Conservation (phyloP, 2,329 filamentous ascomycete species). For the Hypoxylon sp. region DNA sequence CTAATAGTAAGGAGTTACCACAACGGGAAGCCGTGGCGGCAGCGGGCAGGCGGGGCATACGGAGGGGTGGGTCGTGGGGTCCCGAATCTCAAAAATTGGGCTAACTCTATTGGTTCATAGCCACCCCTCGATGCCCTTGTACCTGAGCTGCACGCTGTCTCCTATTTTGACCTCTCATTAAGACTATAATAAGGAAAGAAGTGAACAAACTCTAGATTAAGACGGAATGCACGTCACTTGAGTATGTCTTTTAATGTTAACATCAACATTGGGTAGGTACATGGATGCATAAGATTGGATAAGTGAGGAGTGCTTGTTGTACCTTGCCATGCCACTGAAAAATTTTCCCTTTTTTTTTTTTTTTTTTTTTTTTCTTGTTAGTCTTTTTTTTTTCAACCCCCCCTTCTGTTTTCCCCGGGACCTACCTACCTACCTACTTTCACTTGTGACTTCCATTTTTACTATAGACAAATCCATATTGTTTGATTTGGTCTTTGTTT, state of each 20-base stretch:
- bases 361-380: slow-evolving; percentile 17
- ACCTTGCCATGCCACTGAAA: neutral
- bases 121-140: slow-evolving; percentile 11
- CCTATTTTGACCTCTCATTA: slow-evolving; percentile 14
- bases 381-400: slow-evolving; percentile 12
- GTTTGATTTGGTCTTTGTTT: neutral
- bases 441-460: too few species aligned
- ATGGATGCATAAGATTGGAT: neutral
- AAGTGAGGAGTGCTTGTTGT: slow-evolving; percentile 5
- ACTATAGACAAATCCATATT: neutral
- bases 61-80: slow-evolving; percentile 7
- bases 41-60: neutral
- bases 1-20: too few species aligned
- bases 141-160: slow-evolving; percentile 27
- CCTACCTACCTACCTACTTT: too few species aligned
- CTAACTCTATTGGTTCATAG: slow-evolving; percentile 23
- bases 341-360: slow-evolving; percentile 23
- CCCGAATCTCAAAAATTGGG: neutral
- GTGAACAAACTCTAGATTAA: slow-evolving; percentile 3
- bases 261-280: neutral
- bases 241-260: slow-evolving; percentile 7
- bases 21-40: slow-evolving; percentile 17
- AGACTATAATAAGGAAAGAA: slow-evolving; percentile 14
- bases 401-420: neutral
- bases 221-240: neutral